Percentiles rank a stretch among this genome's conserved stretches.
Conservation (phyloP, 768 basidiomycete species). For the Suillus subluteus region DNA sequence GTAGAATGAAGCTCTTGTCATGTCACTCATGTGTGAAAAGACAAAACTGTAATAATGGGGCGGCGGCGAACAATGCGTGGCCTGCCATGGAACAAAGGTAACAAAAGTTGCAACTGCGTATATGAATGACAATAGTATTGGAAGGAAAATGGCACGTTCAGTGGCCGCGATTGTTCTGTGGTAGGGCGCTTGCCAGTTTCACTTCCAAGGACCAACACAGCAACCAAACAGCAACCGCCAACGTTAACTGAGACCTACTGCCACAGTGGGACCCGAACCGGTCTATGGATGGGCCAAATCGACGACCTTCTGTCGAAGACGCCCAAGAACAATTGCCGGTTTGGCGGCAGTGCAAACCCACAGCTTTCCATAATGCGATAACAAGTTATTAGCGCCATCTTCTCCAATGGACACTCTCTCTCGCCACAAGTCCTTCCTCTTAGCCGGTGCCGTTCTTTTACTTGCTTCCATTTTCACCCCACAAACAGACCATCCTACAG, state of each 20-base stretch:
- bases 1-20: not conserved
- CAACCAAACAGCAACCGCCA: not conserved
- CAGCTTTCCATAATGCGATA: not conserved
- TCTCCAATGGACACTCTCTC: slow-evolving; percentile 3
- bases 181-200: not conserved
- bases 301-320: not conserved
- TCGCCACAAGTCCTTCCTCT: not conserved
- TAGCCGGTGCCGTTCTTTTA: not conserved
- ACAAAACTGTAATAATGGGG: not conserved
- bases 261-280: not conserved
- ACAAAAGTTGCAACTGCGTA: too few species aligned
- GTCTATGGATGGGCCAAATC: not conserved
- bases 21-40: not conserved
- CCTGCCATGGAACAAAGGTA: not conserved
- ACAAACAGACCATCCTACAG: not conserved
- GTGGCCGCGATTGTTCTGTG: not conserved
- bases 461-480: not conserved
- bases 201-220: not conserved
- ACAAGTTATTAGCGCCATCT: not conserved
- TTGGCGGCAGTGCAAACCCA: not conserved
- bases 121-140: not conserved
- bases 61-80: not conserved
- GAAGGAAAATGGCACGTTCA: not conserved
- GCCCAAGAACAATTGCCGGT: not conserved
- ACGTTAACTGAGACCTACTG: too few species aligned